phyloP scores from a whole-genome alignment of 148 eudicot genomes.

The Silene uniflora region DNA sequence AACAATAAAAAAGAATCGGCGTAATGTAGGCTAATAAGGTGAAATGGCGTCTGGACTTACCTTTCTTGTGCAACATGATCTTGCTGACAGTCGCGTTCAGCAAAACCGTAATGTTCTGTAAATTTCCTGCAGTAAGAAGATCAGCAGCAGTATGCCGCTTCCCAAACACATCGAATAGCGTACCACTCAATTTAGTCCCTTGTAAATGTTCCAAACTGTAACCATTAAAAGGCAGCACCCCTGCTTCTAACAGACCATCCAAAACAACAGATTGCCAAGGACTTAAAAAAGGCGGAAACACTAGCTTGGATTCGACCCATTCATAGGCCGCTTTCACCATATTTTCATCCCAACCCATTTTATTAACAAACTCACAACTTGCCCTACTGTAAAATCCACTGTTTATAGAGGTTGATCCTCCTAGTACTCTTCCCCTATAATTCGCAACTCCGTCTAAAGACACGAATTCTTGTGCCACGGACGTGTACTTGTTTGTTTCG shows the following conservation, averaged over 20 bases:
- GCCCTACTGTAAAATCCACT: constrained; percentile 45
- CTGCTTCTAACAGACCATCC: constrained; percentile 36
- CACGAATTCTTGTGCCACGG: constrained; percentile 38
- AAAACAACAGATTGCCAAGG: constrained; percentile 37
- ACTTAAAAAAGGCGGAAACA: constrained; percentile 31
- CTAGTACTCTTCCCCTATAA: constrained; percentile 41
- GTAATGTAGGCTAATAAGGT: too few relatives aligned
- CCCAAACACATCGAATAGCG: constrained; percentile 32
- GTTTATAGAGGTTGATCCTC: constrained; percentile 44
- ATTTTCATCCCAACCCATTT: constrained; percentile 33
- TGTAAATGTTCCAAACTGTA: constrained; percentile 35
- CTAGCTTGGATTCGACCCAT: constrained; percentile 41
- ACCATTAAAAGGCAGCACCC: constrained; percentile 41
- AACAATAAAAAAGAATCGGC: too few relatives aligned
- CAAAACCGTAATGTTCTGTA: constrained; percentile 27
- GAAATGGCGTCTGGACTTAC: constrained; percentile 17
- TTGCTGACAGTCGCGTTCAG: constrained; percentile 36
- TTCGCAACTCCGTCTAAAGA: constrained; percentile 40
- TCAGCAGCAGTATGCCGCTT: constrained; percentile 43
- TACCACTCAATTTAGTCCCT: constrained; percentile 45
- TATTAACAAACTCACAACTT: constrained; percentile 29
- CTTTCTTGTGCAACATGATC: constrained; percentile 24
- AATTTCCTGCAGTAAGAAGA: constrained; percentile 32
- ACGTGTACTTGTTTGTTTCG: constrained; percentile 32
- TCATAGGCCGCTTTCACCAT: constrained; percentile 37